These are phyloP conservation scores for Neocatenulostroma microsporum DNA, from an alignment of 2,329 filamentous ascomycete species.

Conservation along the genomic window DNA sequence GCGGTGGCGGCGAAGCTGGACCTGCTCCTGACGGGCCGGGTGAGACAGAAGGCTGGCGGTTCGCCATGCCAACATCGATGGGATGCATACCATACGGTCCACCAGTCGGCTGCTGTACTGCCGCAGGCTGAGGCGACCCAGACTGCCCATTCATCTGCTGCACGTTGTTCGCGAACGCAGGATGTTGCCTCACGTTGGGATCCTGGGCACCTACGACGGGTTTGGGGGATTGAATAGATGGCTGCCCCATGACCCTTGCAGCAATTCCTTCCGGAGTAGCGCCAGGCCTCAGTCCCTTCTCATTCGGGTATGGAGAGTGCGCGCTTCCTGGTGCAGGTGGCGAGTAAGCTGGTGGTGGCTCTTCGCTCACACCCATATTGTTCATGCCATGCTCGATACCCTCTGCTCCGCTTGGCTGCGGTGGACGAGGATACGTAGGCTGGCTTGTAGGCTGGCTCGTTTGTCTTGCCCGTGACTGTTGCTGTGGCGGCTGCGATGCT, in stretches of 20 bases:
- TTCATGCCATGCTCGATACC: slow-evolving; percentile 80
- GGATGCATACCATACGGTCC: slow-evolving; percentile 30
- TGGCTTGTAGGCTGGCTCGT: slow-evolving; percentile 22
- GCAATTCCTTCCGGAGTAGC: slow-evolving; percentile 20
- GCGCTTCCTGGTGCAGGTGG: slow-evolving; percentile 34
- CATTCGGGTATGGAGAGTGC: slow-evolving; percentile 60
- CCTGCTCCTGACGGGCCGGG: slow-evolving; percentile 43
- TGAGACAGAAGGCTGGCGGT: slow-evolving; percentile 18
- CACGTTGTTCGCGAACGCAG: slow-evolving; percentile 82
- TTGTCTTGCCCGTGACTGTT: slow-evolving; percentile 10
- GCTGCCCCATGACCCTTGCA: slow-evolving; percentile 7
- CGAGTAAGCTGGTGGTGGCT: slow-evolving; percentile 92
- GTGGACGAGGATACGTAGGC: slow-evolving; percentile 34
- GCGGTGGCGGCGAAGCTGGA: slow-evolving; percentile 77
- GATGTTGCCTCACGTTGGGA: slow-evolving; percentile 55
- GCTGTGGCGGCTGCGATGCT: slow-evolving; percentile 10
- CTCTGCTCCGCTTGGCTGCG: slow-evolving; percentile 36
- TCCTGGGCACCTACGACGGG: slow-evolving; percentile 26
- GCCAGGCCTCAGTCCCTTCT: slow-evolving; percentile 52
- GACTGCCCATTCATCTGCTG: slow-evolving; percentile 38
- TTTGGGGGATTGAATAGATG: no score
- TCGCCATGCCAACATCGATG: slow-evolving; percentile 34
- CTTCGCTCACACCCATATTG: slow-evolving; percentile 69
- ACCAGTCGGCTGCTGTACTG: slow-evolving; percentile 29
- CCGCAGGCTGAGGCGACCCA: not conserved